Base-by-base conservation (phyloP, 2,329 filamentous ascomycete species). In the Xylaria sp. region DNA sequence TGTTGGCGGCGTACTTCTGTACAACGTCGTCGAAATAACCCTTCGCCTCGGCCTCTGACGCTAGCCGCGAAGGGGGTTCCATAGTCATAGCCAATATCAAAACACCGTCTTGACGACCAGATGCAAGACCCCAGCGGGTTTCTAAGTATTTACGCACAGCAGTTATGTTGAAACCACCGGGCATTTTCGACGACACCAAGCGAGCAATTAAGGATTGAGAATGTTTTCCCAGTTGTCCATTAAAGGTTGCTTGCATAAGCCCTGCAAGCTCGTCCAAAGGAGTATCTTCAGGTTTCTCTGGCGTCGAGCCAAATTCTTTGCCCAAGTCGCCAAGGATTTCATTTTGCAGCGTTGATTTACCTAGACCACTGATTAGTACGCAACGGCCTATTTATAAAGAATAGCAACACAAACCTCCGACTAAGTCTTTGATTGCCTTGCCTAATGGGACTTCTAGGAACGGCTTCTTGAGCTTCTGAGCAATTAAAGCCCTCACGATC, bases 111-210 rank as follows among this genome's bases (percentile, higher is more conserved):
- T 99, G 95, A 72, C 95, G 86, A 27, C 95, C 95, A 23, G 89
- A 75, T 3, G 84, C 92, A 60, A 99, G 82, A 58, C 95, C 95
- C 93, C 94, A 99, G 77, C 92, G 87, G 15, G 91, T 92, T 80
- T 97, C 94, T 44, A 99, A 81, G 74, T 99, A 96, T 80, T 99
- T 99, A 73, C 95, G 87, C 47, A 96, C 92, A 11, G 92, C 85
- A 73, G 94, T 98, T 77, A 98, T 98, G 77, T 98, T 99, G 87
- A 99, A 99, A 65, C 95, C 95, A 81, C 94, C 95, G 48, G 95
- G 95, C 95, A 99, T 99, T 81, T 99, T 99, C 29, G 95, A 97
- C 1, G 95, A 98, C 43, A 99, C 95, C 75, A 99, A 83, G 70
- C 95, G 90, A 51, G 95, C 95, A 76, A 99, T 90, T 59, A 99